These are phyloP conservation scores for Pichia manshurica DNA, from an alignment of 805 yeast genomes.

Conservation along the genomic window DNA sequence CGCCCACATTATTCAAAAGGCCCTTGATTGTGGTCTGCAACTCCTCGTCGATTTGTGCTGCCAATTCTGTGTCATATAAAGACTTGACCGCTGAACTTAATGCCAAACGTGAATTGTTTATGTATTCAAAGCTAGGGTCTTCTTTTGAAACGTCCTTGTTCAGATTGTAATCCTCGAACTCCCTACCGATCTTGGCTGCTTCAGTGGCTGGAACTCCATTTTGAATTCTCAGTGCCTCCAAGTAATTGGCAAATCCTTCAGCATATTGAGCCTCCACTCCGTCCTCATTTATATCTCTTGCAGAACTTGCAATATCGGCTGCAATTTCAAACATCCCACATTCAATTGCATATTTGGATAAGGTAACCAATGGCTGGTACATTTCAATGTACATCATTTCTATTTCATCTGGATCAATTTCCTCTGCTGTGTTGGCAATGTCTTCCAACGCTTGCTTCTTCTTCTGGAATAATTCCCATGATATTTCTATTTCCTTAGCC, in stretches of 20 bases:
- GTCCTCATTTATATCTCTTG: conserved; percentile 78
- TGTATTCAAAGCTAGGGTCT: conserved; percentile 27
- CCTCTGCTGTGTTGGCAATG: conserved; percentile 21
- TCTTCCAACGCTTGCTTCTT: conserved; percentile 47
- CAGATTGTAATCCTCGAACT: conserved; percentile 37
- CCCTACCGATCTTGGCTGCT: conserved; percentile 26
- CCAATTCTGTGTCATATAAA: conserved; percentile 33
- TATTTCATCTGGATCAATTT: conserved; percentile 37
- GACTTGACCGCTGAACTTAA: conserved; percentile 33
- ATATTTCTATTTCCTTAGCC: conserved; percentile 49
- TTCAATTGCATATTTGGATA: conserved; percentile 74
- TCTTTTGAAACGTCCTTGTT: conserved; percentile 18
- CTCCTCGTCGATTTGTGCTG: conserved; percentile 48
- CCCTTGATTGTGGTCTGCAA: conserved; percentile 47
- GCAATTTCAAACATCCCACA: conserved; percentile 65
- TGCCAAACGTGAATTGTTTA: conserved; percentile 35
- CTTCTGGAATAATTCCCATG: conserved; percentile 65
- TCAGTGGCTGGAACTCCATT: conserved; percentile 16
- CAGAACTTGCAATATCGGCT: conserved; percentile 53
- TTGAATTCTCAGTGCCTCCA: conserved; percentile 38
- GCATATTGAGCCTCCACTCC: conserved; percentile 76
- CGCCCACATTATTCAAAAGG: conserved; percentile 55
- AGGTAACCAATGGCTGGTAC: conserved; percentile 65
- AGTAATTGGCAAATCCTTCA: conserved; percentile 68
- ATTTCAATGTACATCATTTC: conserved; percentile 55